Conservation (phyloP, 306 rosid genomes). For the Prunus campanulata region DNA sequence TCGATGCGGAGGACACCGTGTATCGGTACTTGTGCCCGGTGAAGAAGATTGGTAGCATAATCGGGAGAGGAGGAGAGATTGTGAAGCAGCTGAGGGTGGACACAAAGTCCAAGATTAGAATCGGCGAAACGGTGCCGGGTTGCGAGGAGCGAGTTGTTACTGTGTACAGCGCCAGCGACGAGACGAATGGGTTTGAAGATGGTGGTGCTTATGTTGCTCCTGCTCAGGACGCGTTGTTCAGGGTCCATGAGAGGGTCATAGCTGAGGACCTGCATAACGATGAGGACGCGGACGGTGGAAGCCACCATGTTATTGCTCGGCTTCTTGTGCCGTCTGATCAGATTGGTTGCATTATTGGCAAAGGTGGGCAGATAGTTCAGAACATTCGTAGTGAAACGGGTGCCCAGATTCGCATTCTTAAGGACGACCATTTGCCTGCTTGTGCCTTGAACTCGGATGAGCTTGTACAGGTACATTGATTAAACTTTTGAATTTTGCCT, state of each 20-base stretch:
- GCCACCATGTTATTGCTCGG: constrained; percentile 70
- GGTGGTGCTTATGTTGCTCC: constrained; percentile 57
- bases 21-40: constrained; percentile 77
- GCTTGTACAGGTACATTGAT: constrained; percentile 74
- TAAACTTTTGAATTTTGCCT: neutral
- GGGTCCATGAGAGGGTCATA: constrained; percentile 83
- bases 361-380: constrained; percentile 95
- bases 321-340: constrained; percentile 96
- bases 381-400: constrained; percentile 79
- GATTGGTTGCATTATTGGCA: constrained; percentile 91
- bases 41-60: constrained; percentile 89
- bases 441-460: constrained; percentile 90
- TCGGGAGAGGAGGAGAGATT: constrained; percentile 99
- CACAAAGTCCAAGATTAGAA: constrained; percentile 86
- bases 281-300: constrained; percentile 65
- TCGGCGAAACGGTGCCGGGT: constrained; percentile 87
- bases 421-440: constrained; percentile 80
- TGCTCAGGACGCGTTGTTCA: constrained; percentile 85
- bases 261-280: constrained; percentile 82
- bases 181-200: constrained; percentile 67
- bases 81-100: constrained; percentile 87
- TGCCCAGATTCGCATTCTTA: constrained; percentile 89
- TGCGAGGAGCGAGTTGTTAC: constrained; percentile 86
- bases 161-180: constrained; percentile 68
- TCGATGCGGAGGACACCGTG: constrained; percentile 78